Base-by-base conservation (phyloP, 129 eudicot species). In the Logfia minima region DNA sequence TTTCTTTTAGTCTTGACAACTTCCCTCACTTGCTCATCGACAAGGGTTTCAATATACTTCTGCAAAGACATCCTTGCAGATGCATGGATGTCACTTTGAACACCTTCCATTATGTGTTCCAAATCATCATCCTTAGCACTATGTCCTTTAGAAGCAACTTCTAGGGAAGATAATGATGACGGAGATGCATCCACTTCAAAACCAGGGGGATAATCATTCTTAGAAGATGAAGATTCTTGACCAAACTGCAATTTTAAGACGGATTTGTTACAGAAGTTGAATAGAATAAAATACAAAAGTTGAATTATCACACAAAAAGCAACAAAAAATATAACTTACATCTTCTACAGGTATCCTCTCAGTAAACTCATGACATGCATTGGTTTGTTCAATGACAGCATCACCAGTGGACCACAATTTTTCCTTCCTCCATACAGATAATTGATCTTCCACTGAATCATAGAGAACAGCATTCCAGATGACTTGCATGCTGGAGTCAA, bases 121-220 rank as follows among this genome's bases (percentile, higher is more conserved):
- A 82, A 35, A 75, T 60, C 75, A 63, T 59, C 75, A 66, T 29
- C 70, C 17, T 45, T 45, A 45, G 16, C 17, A 2, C 52, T 2
- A 45, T 45, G 17, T 10, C 17, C 52, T 39, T 78, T 66, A 55
- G 77, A 43, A 16, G 74, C 80, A 53, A 78, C 72, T 32, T 82
- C 89, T 21, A 29, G 84, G n/a, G 71, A 77, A n/a, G 3, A 78
- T 17, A 82, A 72, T 31, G 71, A 18, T 8, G 23, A 56, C 5
- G 62, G 77, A 63, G 71, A 41, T 55, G 59, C 48, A 45, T 84
- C 41, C 34, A 75, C 81, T 78, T 82, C 93, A 83, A 94, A 94
- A 62, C 99, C 99, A 65, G 99, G 97, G 45, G 97, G 99, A 35
- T 72, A 94, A 71, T 94, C 99, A 64, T 64, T 72, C 80, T 89